These are phyloP conservation scores for Suillus americanus DNA, from an alignment of 768 basidiomycete genomes.

Conservation along the genomic window DNA sequence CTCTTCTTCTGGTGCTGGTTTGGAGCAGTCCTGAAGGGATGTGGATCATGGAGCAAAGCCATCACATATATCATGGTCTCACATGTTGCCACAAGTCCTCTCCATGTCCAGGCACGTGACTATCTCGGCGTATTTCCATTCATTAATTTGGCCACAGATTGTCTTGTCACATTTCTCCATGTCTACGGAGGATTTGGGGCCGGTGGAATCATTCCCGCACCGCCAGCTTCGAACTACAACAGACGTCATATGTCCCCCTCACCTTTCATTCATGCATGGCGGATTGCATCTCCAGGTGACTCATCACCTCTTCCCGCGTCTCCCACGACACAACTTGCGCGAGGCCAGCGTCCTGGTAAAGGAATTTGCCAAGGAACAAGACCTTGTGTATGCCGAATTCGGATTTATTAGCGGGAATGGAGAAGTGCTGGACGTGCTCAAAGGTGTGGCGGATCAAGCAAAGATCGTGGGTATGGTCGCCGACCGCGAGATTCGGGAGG, in stretches of 20 bases:
- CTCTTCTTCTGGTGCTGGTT: constrained; percentile 92
- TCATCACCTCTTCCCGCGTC: constrained; percentile 94
- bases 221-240: constrained; percentile 97
- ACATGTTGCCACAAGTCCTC: constrained; percentile 82
- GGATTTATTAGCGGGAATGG: constrained; percentile 85
- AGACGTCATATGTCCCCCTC: constrained; percentile 86
- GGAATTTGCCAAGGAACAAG: constrained; percentile 82
- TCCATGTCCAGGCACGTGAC: constrained; percentile 84
- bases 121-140: not conserved
- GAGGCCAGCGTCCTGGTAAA: constrained; percentile 84
- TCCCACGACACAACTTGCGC: constrained; percentile 90
- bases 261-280: constrained; percentile 88
- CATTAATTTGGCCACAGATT: constrained; percentile 49
- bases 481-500: constrained; percentile 66
- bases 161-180: constrained; percentile 97
- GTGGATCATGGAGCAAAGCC: constrained; percentile 69
- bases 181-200: constrained; percentile 90
- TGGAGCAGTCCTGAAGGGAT: constrained; percentile 62
- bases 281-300: constrained; percentile 98
- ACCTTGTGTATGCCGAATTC: constrained; percentile 87
- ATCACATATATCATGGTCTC: constrained; percentile 80
- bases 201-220: constrained; percentile 87
- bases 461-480: constrained; percentile 82
- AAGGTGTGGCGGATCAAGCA: constrained; percentile 85
- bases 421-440: constrained; percentile 80